These are phyloP conservation scores for Tilletia caries DNA, from an alignment of 1,284 basidiomycete species.

Conservation along the genomic window DNA sequence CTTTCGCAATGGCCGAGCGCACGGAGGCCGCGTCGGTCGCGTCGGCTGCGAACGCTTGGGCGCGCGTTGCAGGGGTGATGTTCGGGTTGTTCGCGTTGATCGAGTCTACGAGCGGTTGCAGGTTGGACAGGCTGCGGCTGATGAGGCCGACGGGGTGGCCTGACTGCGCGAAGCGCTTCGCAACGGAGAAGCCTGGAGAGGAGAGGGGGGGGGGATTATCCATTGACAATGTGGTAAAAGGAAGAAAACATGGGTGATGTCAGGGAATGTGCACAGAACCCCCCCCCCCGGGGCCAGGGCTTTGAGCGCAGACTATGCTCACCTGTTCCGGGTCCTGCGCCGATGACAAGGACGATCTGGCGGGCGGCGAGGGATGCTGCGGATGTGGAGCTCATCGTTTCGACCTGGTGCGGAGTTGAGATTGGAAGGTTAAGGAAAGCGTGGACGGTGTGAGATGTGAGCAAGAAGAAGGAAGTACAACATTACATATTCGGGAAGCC, in stretches of 20 bases:
- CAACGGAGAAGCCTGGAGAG: conserved; percentile 1
- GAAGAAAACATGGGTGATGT: too few species aligned
- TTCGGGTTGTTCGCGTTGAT: background rate
- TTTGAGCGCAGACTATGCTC: too few species aligned
- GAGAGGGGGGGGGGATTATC: too few species aligned
- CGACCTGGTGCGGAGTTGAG: too few species aligned
- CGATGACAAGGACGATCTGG: conserved; percentile 1
- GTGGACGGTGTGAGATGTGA: too few species aligned
- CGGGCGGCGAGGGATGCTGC: too few species aligned
- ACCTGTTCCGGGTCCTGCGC: background rate
- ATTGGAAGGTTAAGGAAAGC: too few species aligned
- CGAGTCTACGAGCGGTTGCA: conserved; percentile 2
- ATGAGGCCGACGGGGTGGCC: conserved; percentile 17
- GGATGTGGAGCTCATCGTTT: background rate
- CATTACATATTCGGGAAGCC: too few species aligned
- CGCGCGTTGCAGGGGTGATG: background rate
- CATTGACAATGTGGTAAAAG: too few species aligned
- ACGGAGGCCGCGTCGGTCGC: conserved; percentile 11
- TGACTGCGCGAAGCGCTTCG: conserved; percentile 16
- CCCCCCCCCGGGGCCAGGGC: too few species aligned
- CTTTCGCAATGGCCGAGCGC: background rate
- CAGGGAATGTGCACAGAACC: too few species aligned
- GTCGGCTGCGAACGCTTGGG: conserved; percentile 13
- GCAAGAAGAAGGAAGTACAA: too few species aligned
- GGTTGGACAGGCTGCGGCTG: conserved; percentile 8